Evolutionary conservation across 164 flowering plant genomes (phyloP).

Genomic region (Nymphaea colorata): DNA sequence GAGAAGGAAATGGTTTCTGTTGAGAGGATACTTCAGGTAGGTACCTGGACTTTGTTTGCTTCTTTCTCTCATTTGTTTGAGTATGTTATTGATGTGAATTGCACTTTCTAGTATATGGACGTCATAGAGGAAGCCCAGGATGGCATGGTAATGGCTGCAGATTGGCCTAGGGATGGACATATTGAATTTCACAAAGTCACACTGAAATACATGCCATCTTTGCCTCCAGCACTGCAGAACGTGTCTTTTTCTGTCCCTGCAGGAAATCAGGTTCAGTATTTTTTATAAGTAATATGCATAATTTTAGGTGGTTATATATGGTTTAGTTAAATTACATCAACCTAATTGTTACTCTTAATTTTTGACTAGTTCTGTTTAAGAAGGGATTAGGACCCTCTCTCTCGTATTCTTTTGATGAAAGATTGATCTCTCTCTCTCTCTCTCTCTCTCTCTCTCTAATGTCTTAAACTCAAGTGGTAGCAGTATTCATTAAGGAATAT

Average conservation of each 20-base stretch:
- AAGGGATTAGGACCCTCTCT: too few species aligned
- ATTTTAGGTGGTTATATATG: too few species aligned
- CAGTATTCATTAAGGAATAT: neutral
- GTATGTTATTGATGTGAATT: neutral
- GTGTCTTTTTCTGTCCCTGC: constrained; percentile 53
- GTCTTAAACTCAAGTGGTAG: too few species aligned
- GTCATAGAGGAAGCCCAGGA: constrained; percentile 65
- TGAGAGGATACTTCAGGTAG: constrained; percentile 83
- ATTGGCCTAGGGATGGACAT: constrained; percentile 68
- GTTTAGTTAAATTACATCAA: too few species aligned
- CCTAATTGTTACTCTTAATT: too few species aligned
- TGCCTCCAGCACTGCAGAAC: constrained; percentile 57
- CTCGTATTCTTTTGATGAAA: too few species aligned
- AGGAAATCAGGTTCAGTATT: constrained; percentile 49
- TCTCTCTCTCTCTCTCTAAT: too few species aligned
- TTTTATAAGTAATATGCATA: too few species aligned
- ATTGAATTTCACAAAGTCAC: constrained; percentile 73
- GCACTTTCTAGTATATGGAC: constrained; percentile 60
- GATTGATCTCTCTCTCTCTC: too few species aligned
- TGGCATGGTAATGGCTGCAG: constrained; percentile 19
- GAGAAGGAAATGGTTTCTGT: constrained; percentile 98
- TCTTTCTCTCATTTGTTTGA: neutral
- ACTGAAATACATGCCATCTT: constrained; percentile 64
- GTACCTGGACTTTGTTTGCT: neutral
- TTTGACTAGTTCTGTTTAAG: too few species aligned